A percentile compares a stretch with the other conserved stretches of the same genome.
Conservation (phyloP, 306 rosid species). For the Argentina anserina region DNA sequence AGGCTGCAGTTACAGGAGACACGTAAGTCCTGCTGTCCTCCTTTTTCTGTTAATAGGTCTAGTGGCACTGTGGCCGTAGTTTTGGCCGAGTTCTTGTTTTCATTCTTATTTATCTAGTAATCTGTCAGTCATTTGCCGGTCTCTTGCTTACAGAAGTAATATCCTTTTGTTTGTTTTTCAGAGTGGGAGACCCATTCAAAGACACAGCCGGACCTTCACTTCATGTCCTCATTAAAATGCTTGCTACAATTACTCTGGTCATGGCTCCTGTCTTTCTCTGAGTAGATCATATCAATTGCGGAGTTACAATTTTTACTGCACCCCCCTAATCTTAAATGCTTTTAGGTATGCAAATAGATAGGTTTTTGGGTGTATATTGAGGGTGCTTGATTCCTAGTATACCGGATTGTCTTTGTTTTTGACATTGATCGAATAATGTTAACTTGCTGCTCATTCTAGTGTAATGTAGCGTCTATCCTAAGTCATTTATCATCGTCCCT, state of each 20-base stretch:
- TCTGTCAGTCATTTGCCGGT: background rate
- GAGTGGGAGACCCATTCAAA: constrained; percentile 98
- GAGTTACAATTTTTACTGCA: constrained; percentile 34
- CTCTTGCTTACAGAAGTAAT: background rate
- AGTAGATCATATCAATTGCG: constrained; percentile 41
- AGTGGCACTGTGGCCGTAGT: background rate
- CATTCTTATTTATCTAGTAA: background rate
- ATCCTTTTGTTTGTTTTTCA: constrained; percentile 32
- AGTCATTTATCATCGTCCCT: background rate
- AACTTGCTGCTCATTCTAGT: constrained; percentile 33
- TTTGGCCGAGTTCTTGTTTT: background rate
- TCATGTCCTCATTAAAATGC: constrained; percentile 97
- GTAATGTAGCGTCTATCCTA: background rate
- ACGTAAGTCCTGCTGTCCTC: constrained; percentile 56
- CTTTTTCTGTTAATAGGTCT: constrained; percentile 2
- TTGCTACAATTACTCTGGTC: constrained; percentile 86
- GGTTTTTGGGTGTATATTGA: constrained; percentile 48
- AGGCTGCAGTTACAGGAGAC: constrained; percentile 95
- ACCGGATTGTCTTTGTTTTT: constrained; percentile 25
- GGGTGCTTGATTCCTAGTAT: constrained; percentile 42
- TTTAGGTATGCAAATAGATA: constrained; percentile 41
- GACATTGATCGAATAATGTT: constrained; percentile 27
- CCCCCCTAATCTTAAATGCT: constrained; percentile 41
- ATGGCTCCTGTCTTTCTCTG: constrained; percentile 98
- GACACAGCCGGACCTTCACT: constrained; percentile 99